Base-by-base conservation (phyloP, 2,329 filamentous ascomycete species). In the Exophiala sp. region DNA sequence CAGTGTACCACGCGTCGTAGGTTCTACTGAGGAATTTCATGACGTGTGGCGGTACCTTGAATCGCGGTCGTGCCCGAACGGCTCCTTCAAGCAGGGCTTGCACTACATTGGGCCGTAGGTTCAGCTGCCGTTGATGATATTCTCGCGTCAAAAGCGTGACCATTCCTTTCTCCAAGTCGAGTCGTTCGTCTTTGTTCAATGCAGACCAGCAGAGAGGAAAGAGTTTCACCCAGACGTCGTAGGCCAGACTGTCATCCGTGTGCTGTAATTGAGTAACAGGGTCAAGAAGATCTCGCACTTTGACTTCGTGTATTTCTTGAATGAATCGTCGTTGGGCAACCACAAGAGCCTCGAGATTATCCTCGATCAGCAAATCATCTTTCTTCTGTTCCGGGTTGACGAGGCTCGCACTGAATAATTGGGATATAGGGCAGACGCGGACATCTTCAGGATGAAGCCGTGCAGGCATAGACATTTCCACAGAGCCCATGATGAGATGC, bases 1-100 rank as follows among this genome's bases (percentile, higher is more conserved):
- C 88, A n/a, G 88, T 90, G 65, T 98, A 98, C 94, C 93, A 98
- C 0, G 85, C 87, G 67, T 96, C 90, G 65, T 95, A 98, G 0
- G 88, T 95, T 66, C 87, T 88, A 16, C 89, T 91, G 48, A 94
- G 79, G 61, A 90, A 97, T 65, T 98, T 98, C 71, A 98, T 82
- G 30, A 97, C 88, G 63, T 98, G 93, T 0, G 93, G 88, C 5
- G 93, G 93, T 43, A 98, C 82, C 69, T 93, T 95, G 70, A 93
- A 94, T 18, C 87, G 80, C 0, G 93, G 91, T 70, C 79, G 86
- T 1, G 90, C 83, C 62, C 85, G 86, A 11, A 90, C 87, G 29
- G 88, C 85, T 34, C 88, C 93, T 61, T 95, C 87, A 4, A 98
- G 77, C 50, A 99, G 76, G 6, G 90, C 93, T 63, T 96, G 88